Base-by-base conservation (phyloP, 129 eudicot genomes). In the Apium graveolens region DNA sequence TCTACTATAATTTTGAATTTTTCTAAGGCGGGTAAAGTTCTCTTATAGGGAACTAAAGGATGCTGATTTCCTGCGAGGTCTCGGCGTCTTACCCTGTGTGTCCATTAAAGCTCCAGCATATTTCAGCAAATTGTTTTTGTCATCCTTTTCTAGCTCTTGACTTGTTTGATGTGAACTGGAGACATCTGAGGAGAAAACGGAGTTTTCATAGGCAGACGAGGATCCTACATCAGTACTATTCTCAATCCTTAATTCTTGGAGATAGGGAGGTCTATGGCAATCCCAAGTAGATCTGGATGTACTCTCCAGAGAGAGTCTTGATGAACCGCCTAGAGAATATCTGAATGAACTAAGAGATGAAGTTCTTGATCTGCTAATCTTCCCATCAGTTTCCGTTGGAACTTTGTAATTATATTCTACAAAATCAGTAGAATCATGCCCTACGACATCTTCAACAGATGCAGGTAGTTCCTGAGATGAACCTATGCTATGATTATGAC, bases 71-170 rank as follows among this genome's bases (percentile, higher is more conserved):
- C 87, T 81, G 6, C 84, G 86, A 78, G 41, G 42, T 79, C 75
- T 83, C 29, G 86, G 39, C 2, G 79, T 41, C 73, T 39, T 35
- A 0, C 68, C 72, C 18, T 82, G 83, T 2, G 90, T 78, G 62
- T 78, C 84, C 82, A 75, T 87, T 71, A 92, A 79, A 49, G 84
- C 97, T 41, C 83, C 86, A 3, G 97, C 96, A 38, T 85, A 92
- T 72, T 92, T 92, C 32, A 60, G 63, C 75, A 92, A 45, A 51
- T 92, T 91, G 3, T 80, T 75, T 75, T 88, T 88, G 45, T 80
- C 74, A 13, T 69, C 81, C 53, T 78, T 83, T 16, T 84, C 78
- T 20, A 76, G 35, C 11, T 76, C 84, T 77, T 66, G 38, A 76
- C 55, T 41, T 32, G 53, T 66, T 66, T 35, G 42, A 74, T 41